phyloP scores from a whole-genome alignment of 306 rosid species.

The Rosa multiflora region DNA sequence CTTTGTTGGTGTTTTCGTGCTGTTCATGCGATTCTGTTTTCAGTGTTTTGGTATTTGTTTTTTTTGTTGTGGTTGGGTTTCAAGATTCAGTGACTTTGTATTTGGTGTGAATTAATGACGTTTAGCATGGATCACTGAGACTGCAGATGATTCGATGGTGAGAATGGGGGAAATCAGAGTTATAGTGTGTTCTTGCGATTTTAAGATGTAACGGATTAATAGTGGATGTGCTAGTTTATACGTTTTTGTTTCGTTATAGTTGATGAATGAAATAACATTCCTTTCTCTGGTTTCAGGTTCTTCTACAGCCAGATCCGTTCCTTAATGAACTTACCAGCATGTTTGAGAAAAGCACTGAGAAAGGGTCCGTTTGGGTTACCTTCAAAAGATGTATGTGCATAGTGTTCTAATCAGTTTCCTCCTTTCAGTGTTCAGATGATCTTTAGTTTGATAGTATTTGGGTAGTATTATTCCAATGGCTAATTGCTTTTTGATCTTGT shows the following conservation, averaged over 20 bases:
- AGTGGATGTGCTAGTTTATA: background rate
- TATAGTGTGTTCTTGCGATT: background rate
- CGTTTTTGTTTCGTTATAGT: background rate
- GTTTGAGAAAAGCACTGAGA: conserved; percentile 76
- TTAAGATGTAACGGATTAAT: background rate
- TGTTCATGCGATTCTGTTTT: background rate
- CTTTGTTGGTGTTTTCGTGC: background rate
- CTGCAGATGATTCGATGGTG: background rate
- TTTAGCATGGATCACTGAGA: background rate
- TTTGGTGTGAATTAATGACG: background rate
- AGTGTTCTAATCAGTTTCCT: background rate
- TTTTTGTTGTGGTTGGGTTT: background rate
- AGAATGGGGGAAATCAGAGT: background rate
- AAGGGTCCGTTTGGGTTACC: conserved; percentile 96
- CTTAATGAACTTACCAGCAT: conserved; percentile 95
- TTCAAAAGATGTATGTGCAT: conserved; percentile 78
- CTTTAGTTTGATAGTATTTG: background rate
- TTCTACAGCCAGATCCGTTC: conserved; percentile 82
- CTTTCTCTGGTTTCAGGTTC: conserved; percentile 50
- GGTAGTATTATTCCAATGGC: background rate
- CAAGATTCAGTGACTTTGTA: background rate
- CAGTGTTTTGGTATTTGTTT: background rate
- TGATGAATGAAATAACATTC: background rate
- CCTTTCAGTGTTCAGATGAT: conserved; percentile 7
- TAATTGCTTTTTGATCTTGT: conserved; percentile 17